phyloP scores from a whole-genome alignment of 176 grass and related monocot species.

The Eragrostis nindensis region DNA sequence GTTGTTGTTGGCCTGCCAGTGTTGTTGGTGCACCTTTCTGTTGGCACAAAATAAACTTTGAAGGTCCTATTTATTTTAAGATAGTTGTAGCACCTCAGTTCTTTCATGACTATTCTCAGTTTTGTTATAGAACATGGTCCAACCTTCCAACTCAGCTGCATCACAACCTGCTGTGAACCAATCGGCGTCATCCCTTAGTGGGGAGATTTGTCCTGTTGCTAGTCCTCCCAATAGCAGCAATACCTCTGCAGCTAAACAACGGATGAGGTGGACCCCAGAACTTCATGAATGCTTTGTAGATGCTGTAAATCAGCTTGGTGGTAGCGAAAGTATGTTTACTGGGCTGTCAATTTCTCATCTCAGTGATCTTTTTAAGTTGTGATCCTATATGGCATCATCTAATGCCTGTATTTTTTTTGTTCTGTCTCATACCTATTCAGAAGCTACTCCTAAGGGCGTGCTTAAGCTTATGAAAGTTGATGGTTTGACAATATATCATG shows the following conservation, averaged over 20 bases:
- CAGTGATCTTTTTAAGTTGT: conserved; percentile 20
- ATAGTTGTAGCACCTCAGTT: conserved; percentile 13
- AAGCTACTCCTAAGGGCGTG: conserved; percentile 93
- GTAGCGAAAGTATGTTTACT: conserved; percentile 79
- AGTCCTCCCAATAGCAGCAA: conserved; percentile 62
- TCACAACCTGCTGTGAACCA: conserved; percentile 51
- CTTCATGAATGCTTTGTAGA: conserved; percentile 91
- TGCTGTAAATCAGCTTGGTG: conserved; percentile 90
- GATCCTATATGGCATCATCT: conserved; percentile 29
- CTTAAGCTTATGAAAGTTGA: conserved; percentile 94
- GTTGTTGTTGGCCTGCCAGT: background rate
- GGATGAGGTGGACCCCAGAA: conserved; percentile 95
- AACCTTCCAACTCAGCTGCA: conserved; percentile 36
- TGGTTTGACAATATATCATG: conserved; percentile 94
- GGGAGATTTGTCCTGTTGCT: conserved; percentile 60
- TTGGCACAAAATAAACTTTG: conserved; percentile 22
- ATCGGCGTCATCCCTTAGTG: conserved; percentile 60
- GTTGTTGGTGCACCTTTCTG: conserved; percentile 1
- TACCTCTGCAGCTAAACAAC: conserved; percentile 56
- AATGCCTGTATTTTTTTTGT: conserved; percentile 25
- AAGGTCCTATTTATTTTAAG: conserved; percentile 1
- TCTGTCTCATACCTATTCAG: conserved; percentile 43
- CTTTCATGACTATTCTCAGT: conserved; percentile 16
- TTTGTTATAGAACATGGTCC: conserved; percentile 46
- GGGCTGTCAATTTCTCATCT: conserved; percentile 25